phyloP scores from a whole-genome alignment of 208 protist genomes.

The Leishmania mexicana region DNA sequence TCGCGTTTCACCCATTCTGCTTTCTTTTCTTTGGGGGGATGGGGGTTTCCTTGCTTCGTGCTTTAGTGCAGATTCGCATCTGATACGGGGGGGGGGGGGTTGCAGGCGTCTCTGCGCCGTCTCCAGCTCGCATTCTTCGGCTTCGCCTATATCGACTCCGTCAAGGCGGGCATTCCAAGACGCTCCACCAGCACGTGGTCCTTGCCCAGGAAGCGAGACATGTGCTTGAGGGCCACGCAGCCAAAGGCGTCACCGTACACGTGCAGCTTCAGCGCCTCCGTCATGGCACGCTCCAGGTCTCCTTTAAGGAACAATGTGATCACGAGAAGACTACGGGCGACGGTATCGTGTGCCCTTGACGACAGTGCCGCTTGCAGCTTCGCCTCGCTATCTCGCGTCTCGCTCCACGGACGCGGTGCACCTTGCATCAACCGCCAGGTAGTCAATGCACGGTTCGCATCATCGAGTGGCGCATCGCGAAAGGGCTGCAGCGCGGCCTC shows the following conservation, averaged over 20 bases:
- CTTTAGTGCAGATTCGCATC: background rate
- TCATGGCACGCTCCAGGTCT: slow-evolving; percentile 84
- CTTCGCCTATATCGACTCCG: background rate
- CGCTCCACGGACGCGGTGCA: slow-evolving; percentile 46
- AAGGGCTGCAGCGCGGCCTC: slow-evolving; percentile 29
- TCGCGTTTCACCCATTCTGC: background rate
- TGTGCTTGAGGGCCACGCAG: slow-evolving; percentile 48
- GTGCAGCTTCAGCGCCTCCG: slow-evolving; percentile 83
- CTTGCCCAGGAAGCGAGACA: slow-evolving; percentile 62
- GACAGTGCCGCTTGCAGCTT: slow-evolving; percentile 44
- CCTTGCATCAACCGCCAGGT: slow-evolving; percentile 45
- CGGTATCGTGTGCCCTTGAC: slow-evolving; percentile 39
- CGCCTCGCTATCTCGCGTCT: slow-evolving; percentile 58
- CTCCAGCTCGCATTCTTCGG: background rate
- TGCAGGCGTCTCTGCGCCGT: background rate
- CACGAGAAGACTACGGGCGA: slow-evolving; percentile 62
- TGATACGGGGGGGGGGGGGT: background rate
- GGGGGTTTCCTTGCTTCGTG: too few relatives aligned
- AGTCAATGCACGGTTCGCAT: slow-evolving; percentile 51
- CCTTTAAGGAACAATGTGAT: slow-evolving; percentile 80
- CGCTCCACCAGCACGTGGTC: slow-evolving; percentile 55
- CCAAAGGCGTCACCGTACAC: slow-evolving; percentile 53
- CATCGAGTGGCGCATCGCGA: slow-evolving; percentile 49
- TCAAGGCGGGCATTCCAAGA: slow-evolving; percentile 25
- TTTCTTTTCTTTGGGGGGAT: background rate